Evolutionary conservation across 129 eudicot genomes (phyloP), one percentile per base, ranked within the genome.

Genomic region (Rutidosis leptorrhynchoides): DNA sequence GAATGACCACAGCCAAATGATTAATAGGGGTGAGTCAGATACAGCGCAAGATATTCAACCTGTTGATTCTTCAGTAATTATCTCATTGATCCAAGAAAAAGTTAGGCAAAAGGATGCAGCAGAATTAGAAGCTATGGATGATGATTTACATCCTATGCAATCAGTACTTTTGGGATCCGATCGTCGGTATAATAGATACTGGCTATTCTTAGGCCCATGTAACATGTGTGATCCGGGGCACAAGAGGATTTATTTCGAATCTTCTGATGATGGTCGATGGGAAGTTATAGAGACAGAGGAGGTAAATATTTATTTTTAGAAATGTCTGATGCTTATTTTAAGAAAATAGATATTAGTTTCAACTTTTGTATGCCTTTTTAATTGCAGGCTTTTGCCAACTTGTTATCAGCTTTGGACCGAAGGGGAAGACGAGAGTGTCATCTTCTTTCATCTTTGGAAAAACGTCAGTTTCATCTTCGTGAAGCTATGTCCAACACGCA

Each of bases 211-310:
- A 80, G 99, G 99, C 55, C 99, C 96, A 23, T 93, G 95, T 69
- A 77, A 74, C 78, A 79, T 68, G 30, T 48, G 54, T 70, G 99
- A 93, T 84, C 92, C 86, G 6, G 99, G 99, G 16, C 96, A 93
- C 70, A 84, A 71, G 82, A 77, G 96, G 71, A 76, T 93, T 26
- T 93, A 93, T 65, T 84, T 93, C 73, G 96, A 93, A 76, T 93
- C 95, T 35, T 93, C 99, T 26, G 99, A 93, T 74, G 99, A 93
- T 77, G 95, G 96, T 58, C 95, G 84, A 59, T 93, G 96, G 96
- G 96, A 80, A 71, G 80, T 93, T 76, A 89, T 93, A 74, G 90
- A 89, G 64, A 84, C 87, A 51, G 78, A 79, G 77, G 99, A 89
- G 96, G 99, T 88, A 72, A 64, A 53, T 65, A n/a, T 60, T 30